phyloP scores from a whole-genome alignment of 345 rosid genomes.

The Lepidium didymum region DNA sequence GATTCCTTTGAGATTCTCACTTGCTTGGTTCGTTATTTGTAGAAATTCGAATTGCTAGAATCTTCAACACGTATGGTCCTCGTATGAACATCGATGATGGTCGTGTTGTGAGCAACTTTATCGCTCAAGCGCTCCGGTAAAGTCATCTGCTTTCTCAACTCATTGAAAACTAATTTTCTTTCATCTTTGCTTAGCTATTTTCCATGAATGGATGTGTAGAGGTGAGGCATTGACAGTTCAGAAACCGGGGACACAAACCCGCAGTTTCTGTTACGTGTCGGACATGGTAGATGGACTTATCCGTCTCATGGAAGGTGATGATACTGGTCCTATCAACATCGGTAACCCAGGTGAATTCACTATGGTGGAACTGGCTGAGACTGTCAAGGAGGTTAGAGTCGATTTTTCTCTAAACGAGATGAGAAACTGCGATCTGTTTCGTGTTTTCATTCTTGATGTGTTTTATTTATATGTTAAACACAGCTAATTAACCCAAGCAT shows the following conservation, averaged over 20 bases:
- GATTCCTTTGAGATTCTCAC: background rate
- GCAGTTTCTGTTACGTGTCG: slow-evolving; percentile 98
- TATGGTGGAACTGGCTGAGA: slow-evolving; percentile 88
- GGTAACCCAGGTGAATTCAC: slow-evolving; percentile 99
- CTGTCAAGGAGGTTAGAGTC: slow-evolving; percentile 71
- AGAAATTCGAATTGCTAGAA: slow-evolving; percentile 97
- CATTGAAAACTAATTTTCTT: background rate
- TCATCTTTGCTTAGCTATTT: background rate
- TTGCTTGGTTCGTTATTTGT: background rate
- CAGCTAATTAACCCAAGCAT: slow-evolving; percentile 75
- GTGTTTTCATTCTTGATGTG: background rate
- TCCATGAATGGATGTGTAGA: background rate
- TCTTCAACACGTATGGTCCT: slow-evolving; percentile 95
- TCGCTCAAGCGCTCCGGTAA: slow-evolving; percentile 91
- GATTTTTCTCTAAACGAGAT: background rate
- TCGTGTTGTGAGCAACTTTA: slow-evolving; percentile 96
- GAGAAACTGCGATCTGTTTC: background rate
- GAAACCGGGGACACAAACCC: slow-evolving; percentile 91
- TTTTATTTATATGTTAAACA: slow-evolving; percentile 11
- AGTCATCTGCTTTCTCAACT: background rate
- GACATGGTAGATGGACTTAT: slow-evolving; percentile 98
- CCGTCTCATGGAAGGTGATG: slow-evolving; percentile 86
- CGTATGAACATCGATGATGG: slow-evolving; percentile 98
- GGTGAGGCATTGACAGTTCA: slow-evolving; percentile 89
- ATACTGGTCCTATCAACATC: slow-evolving; percentile 93